Base-by-base conservation (phyloP, 179 eudicot genomes). In the Camellia oleifera region DNA sequence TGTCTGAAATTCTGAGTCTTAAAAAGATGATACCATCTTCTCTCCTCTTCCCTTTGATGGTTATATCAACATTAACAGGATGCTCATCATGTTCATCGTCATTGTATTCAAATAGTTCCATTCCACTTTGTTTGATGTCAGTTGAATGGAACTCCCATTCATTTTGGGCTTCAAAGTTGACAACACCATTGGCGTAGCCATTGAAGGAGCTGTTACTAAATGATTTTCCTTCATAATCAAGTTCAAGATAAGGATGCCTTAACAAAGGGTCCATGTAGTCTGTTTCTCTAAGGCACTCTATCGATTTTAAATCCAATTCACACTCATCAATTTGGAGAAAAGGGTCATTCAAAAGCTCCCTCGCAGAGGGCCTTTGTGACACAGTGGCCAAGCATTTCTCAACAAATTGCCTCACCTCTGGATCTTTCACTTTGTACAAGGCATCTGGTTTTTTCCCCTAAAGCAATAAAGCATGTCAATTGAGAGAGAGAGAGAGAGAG, bases 391-490 rank as follows among this genome's bases (percentile, higher is more conserved):
- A 80, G 81, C 94, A 91, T 84, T 91, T 91, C 56, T 91, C 92
- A 53, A 91, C 79, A 66, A 91, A 89, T 83, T 84, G 78, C 6
- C 86, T 80, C 46, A 91, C 86, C 62, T 89, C 91, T 9, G 90
- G 89, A 81, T 91, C 94, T 77, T 84, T 89, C 56, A 91, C 94
- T 83, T 87, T 85, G 86, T 80, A 81, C 71, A 91, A 82, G 74
- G 92, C 89, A 75, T 89, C 87, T 20, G 94, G 94, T 78, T 89
- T 91, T 83, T 87, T 82, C 62, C 92, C 94, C 94, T 91, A 72
- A 44, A 56, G 32, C 78, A 60, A 20, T 26, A 48, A 23, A 80
- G 62, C 17, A 52, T 32, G 61, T 53, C 17, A 40, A 13, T 15
- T 11, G n/a, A 6, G 3, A 4, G n/a, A 6, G 3, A 4, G 3